Conservation (phyloP, 75 land plant species). For the Pseudotsuga menziesii region DNA sequence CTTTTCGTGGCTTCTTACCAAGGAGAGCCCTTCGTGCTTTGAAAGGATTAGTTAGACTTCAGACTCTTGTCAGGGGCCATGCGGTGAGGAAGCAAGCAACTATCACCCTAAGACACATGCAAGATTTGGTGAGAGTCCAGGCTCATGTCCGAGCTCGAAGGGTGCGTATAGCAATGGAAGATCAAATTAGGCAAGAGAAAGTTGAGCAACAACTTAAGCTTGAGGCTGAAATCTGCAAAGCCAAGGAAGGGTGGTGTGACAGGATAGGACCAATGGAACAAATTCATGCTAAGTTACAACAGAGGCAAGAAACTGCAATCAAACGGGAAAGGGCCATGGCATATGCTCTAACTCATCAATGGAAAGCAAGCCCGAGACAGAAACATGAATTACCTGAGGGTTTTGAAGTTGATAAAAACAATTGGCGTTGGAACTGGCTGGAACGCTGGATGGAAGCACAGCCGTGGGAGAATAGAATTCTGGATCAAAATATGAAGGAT, state of each 20-base stretch:
- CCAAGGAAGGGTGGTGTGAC: conserved; percentile 83
- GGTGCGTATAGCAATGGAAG: conserved; percentile 67
- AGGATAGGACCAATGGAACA: conserved; percentile 63
- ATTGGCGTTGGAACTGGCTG: conserved; percentile 92
- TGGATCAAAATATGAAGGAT: conserved; percentile 50
- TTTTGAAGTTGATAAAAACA: conserved; percentile 67
- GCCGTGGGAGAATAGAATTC: conserved; percentile 77
- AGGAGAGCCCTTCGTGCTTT: no score
- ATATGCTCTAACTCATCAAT: conserved; percentile 79
- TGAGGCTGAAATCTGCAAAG: conserved; percentile 51
- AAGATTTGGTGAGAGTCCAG: conserved; percentile 78
- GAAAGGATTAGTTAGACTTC: no score
- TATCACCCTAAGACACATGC: conserved; percentile 27
- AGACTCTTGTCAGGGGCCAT: no score
- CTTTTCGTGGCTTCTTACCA: no score
- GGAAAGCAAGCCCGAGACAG: conserved; percentile 63
- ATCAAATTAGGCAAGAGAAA: conserved; percentile 39
- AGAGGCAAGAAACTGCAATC: conserved; percentile 82
- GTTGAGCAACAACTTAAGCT: conserved; percentile 42
- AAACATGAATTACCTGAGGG: conserved; percentile 29
- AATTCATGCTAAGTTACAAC: conserved; percentile 66
- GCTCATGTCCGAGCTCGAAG: conserved; percentile 71
- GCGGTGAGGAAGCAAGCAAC: no score
- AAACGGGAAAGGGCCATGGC: conserved; percentile 93
- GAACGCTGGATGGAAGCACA: conserved; percentile 92